A percentile compares a stretch with the other conserved stretches of the same genome.
Conservation (phyloP, 352 stramenopile species). For the Phytophthora colocasiae region DNA sequence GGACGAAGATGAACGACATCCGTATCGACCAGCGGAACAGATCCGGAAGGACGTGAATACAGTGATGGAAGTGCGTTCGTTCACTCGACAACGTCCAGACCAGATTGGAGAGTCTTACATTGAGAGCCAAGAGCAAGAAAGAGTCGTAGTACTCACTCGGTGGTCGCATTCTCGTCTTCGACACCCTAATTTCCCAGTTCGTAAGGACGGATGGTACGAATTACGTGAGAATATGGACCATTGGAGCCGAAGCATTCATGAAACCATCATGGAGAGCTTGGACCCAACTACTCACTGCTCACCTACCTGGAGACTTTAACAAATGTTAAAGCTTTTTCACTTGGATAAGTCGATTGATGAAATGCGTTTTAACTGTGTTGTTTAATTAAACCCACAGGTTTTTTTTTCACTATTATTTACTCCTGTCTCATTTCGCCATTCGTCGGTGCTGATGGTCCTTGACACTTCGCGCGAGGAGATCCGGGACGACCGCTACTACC, state of each 20-base stretch:
- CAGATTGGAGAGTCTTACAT: background rate
- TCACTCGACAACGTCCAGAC: conserved; percentile 12
- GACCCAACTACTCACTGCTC: conserved; percentile 3
- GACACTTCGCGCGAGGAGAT: conserved; percentile 27
- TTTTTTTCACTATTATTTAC: too few relatives aligned
- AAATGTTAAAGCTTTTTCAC: background rate
- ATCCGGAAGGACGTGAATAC: conserved; percentile 45
- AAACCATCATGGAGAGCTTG: conserved; percentile 44
- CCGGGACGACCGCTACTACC: conserved; percentile 40
- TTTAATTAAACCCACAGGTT: conserved; percentile 8
- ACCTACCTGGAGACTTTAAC: conserved; percentile 15
- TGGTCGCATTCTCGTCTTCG: conserved; percentile 48
- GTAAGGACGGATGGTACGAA: conserved; percentile 37
- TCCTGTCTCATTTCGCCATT: conserved; percentile 26
- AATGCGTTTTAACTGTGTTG: too few relatives aligned
- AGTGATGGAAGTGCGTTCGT: conserved; percentile 34
- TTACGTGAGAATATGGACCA: conserved; percentile 49
- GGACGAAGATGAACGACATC: conserved; percentile 41
- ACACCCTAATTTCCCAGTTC: conserved; percentile 36
- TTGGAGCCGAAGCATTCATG: conserved; percentile 52
- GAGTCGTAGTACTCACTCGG: conserved; percentile 49
- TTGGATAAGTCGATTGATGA: too few relatives aligned
- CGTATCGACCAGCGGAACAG: conserved; percentile 33
- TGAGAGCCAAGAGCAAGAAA: conserved; percentile 19
- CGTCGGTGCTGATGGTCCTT: conserved; percentile 12